Base-by-base conservation (phyloP, 1,139 yeast species). In the Saccharomyces hybrid region DNA sequence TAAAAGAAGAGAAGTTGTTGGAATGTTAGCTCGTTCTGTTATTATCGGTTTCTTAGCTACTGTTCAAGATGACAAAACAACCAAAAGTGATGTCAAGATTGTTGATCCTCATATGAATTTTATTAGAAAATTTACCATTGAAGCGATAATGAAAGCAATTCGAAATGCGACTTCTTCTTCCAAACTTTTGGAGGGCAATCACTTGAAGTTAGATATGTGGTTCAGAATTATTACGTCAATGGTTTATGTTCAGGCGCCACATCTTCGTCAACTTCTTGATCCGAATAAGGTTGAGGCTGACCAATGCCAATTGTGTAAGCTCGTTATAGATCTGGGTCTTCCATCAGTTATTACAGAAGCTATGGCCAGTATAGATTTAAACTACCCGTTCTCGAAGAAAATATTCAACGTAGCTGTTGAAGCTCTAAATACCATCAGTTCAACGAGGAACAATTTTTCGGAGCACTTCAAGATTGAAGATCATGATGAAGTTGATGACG, bases 71-170 rank as follows among this genome's bases (percentile, higher is more conserved):
- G 73, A 71, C 6, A 68, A 70, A 7, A 79, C 77, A 8, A 62
- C 68, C 38, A 71, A 73, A 8, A 72, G 75, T 1, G 79, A 78
- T 54, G 75, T 80, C 0, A 80, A 79, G 56, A 69, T 72, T 26
- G 82, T 79, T 54, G 90, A 86, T 63, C 79, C 85, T 0, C 90
- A 86, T 58, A 76, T 88, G 79, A 77, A 82, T 0, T 82, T 84
- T 61, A 83, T 90, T 41, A 75, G 97, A 54, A 84, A 83, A 61
- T 87, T 84, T 64, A 80, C 88, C 7, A 79, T 84, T 31, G 97
- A 90, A 59, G 76, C 84, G 0, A 69, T 88, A n/a, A 75, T 81
- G 46, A 86, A 83, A 61, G 82, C 68, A 0, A 47, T 68, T 42
- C 62, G 57, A 51, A 62, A 63, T 29, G 57, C 69, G 1, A 61